phyloP scores from a whole-genome alignment of 2,329 filamentous ascomycete species.

The Microcera coccophila region DNA sequence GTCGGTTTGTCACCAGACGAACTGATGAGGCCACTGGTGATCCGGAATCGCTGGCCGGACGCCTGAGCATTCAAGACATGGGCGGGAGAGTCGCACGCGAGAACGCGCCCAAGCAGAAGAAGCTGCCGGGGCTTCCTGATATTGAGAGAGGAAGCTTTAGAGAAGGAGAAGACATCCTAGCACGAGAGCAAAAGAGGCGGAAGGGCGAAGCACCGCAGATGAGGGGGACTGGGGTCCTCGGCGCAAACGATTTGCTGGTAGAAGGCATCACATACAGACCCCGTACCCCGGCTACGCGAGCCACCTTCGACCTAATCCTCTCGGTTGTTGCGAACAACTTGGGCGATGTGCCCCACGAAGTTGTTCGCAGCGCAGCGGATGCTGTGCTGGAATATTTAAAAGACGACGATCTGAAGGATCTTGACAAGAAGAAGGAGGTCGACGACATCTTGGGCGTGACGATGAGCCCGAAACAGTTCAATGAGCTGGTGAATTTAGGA shows the following conservation, averaged over 20 bases:
- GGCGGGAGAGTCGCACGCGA: constrained; percentile 79
- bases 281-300: constrained; percentile 83
- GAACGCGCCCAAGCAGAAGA: constrained; percentile 75
- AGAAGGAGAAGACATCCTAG: constrained; percentile 79
- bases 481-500: constrained; percentile 89
- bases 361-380: constrained; percentile 90
- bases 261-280: constrained; percentile 92
- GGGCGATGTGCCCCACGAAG: constrained; percentile 87
- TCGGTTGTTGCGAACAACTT: constrained; percentile 84
- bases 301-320: constrained; percentile 90
- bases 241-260: constrained; percentile 78
- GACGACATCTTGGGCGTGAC: constrained; percentile 86
- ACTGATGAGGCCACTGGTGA: constrained; percentile 95
- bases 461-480: constrained; percentile 86
- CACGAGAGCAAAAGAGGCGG: constrained; percentile 80
- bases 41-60: constrained; percentile 92
- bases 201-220: constrained; percentile 68
- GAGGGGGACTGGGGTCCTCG: constrained; percentile 72
- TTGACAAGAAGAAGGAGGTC: constrained; percentile 96
- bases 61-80: constrained; percentile 93
- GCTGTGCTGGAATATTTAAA: constrained; percentile 88
- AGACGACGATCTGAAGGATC: constrained; percentile 92
- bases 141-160: constrained; percentile 71
- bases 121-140: constrained; percentile 61
- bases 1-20: constrained; percentile 87